These are phyloP conservation scores for Gynostemma pentaphyllum DNA, from an alignment of 306 rosid genomes.

Conservation along the genomic window DNA sequence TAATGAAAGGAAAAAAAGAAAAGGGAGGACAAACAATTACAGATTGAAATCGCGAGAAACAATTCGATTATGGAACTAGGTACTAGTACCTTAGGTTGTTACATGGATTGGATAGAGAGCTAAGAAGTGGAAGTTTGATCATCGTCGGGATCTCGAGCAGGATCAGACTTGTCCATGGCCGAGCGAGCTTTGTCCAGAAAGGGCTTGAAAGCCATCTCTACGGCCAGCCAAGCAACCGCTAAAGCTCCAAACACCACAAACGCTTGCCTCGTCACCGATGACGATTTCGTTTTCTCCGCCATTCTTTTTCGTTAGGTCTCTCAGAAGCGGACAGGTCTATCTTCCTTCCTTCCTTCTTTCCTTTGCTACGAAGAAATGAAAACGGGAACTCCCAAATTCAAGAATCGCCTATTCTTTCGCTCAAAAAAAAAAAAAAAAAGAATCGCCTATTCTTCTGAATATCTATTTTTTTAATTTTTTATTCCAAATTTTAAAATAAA, in stretches of 20 bases:
- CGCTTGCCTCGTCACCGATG: slow-evolving; percentile 43
- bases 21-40: too few relatives aligned
- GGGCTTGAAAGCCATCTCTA: slow-evolving; percentile 77
- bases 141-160: slow-evolving; percentile 66
- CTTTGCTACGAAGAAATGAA: not conserved
- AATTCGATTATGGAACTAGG: too few relatives aligned
- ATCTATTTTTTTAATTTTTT: too few relatives aligned
- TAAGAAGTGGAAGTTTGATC: too few relatives aligned
- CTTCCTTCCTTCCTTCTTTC: not conserved
- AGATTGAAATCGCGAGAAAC: too few relatives aligned
- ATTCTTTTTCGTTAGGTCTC: slow-evolving; percentile 10
- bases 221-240: slow-evolving; percentile 60
- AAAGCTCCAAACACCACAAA: slow-evolving; percentile 62
- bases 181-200: slow-evolving; percentile 44
- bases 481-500: too few relatives aligned
- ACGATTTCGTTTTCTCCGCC: slow-evolving; percentile 45
- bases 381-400: not conserved
- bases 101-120: too few relatives aligned
- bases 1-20: too few relatives aligned
- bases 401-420: too few relatives aligned
- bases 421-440: too few relatives aligned
- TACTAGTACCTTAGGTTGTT: too few relatives aligned
- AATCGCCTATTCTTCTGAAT: too few relatives aligned
- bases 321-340: not conserved
- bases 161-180: slow-evolving; percentile 63